phyloP scores from a whole-genome alignment of 257 asterid genomes.

The Solanum chmielewskii region DNA sequence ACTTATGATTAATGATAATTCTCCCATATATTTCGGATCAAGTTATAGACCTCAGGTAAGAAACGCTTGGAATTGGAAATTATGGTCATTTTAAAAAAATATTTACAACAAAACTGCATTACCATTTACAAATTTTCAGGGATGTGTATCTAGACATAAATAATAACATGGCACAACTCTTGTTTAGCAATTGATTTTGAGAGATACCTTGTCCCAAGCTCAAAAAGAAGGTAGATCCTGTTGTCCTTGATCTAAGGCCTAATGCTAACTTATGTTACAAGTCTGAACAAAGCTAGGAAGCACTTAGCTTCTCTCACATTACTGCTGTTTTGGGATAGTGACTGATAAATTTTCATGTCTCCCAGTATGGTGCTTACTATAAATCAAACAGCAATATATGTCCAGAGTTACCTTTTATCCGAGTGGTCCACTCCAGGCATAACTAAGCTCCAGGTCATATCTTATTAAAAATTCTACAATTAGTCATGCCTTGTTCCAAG shows the following conservation, averaged over 20 bases:
- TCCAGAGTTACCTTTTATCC: neutral
- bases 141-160: neutral
- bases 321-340: neutral
- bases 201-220: neutral
- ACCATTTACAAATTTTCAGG: neutral
- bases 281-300: neutral
- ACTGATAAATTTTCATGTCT: neutral
- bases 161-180: neutral
- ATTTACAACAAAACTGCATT: neutral
- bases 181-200: neutral
- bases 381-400: neutral
- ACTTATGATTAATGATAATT: neutral
- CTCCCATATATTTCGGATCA: conserved; percentile 28
- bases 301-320: neutral
- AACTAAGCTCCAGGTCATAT: neutral
- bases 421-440: neutral
- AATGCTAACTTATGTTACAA: neutral
- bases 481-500: neutral
- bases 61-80: neutral
- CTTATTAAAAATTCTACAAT: neutral
- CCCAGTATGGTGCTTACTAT: neutral
- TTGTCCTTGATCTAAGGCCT: neutral
- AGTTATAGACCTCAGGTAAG: conserved; percentile 6
- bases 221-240: neutral
- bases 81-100: neutral